Percentiles rank a stretch among this genome's conserved stretches.
Conservation (phyloP, 2,329 filamentous ascomycete species). For the Coniochaeta sp. region DNA sequence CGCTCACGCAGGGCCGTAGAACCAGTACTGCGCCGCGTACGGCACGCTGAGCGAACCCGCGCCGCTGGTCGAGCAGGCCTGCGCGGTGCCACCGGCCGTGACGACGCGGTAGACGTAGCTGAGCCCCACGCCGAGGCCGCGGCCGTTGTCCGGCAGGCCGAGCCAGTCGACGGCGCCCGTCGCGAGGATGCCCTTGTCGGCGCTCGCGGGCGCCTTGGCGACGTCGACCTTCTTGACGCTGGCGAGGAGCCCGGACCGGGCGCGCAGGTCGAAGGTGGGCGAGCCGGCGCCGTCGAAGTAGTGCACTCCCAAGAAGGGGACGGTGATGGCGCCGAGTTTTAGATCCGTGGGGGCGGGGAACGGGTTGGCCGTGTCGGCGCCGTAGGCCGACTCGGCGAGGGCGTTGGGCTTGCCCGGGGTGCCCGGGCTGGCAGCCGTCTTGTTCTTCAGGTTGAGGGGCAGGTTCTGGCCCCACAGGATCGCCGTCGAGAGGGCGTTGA, state of each 20-base stretch:
- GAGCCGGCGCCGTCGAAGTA: constrained; percentile 50
- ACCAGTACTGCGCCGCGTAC: constrained; percentile 53
- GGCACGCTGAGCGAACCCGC: constrained; percentile 41
- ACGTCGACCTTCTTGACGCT: constrained; percentile 39
- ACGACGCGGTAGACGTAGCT: constrained; percentile 45
- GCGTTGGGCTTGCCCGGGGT: constrained; percentile 11
- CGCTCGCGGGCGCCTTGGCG: constrained; percentile 42
- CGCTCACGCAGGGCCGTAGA: constrained; percentile 30
- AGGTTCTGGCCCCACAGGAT: constrained; percentile 33
- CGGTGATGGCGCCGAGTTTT: constrained; percentile 21
- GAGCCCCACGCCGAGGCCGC: constrained; percentile 27
- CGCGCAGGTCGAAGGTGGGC: constrained; percentile 54
- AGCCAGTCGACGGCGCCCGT: constrained; percentile 52
- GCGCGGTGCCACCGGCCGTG: constrained; percentile 42
- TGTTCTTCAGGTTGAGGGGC: constrained; percentile 38
- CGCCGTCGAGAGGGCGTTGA: constrained; percentile 29
- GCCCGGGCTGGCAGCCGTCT: constrained; percentile 18
- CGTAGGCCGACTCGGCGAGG: constrained; percentile 24
- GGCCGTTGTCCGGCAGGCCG: constrained; percentile 27
- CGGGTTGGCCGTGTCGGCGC: constrained; percentile 36
- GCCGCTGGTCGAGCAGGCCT: constrained; percentile 34
- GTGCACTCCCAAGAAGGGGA: constrained; percentile 53
- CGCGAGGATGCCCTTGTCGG: constrained; percentile 36
- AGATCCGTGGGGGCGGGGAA: constrained; percentile 35
- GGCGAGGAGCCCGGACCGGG: constrained; percentile 28